phyloP scores from a whole-genome alignment of 495 filamentous ascomycete genomes.

The Xylaria palmicola region DNA sequence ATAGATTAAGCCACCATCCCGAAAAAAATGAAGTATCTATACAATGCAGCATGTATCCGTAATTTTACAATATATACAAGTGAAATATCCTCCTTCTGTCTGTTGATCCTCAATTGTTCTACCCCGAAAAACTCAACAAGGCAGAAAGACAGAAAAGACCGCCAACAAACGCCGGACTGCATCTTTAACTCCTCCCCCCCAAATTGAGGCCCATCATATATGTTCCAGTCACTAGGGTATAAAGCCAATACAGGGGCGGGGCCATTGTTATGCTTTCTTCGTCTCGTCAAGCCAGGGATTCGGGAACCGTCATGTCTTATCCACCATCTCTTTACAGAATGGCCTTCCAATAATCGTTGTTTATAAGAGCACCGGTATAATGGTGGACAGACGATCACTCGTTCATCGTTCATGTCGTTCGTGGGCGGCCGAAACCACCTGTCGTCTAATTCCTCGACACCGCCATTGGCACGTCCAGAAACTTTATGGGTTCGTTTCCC shows the following conservation, averaged over 20 bases:
- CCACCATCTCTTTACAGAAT: background rate
- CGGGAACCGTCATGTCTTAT: background rate
- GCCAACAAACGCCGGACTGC: slow-evolving; percentile 6
- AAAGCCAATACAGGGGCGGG: background rate
- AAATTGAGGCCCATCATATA: background rate
- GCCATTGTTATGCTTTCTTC: background rate
- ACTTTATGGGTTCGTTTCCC: slow-evolving; percentile 1
- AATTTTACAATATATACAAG: slow-evolving; percentile 14
- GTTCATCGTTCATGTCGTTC: slow-evolving; percentile 12
- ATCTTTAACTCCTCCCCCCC: slow-evolving; percentile 10
- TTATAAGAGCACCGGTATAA: background rate
- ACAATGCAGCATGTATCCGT: slow-evolving; percentile 1
- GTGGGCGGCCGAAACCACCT: background rate
- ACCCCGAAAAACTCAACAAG: slow-evolving; percentile 1
- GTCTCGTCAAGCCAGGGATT: background rate
- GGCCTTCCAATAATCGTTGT: background rate
- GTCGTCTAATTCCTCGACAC: background rate
- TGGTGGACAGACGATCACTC: slow-evolving; percentile 2
- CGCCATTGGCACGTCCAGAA: background rate
- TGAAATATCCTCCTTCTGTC: slow-evolving; percentile 6
- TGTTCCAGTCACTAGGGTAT: background rate
- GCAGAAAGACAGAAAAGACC: slow-evolving; percentile 7
- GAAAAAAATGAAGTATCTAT: background rate
- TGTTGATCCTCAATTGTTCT: background rate
- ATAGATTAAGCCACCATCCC: background rate